phyloP scores from a whole-genome alignment of 208 protist species.

The Leptomonas pyrrhocoris region DNA sequence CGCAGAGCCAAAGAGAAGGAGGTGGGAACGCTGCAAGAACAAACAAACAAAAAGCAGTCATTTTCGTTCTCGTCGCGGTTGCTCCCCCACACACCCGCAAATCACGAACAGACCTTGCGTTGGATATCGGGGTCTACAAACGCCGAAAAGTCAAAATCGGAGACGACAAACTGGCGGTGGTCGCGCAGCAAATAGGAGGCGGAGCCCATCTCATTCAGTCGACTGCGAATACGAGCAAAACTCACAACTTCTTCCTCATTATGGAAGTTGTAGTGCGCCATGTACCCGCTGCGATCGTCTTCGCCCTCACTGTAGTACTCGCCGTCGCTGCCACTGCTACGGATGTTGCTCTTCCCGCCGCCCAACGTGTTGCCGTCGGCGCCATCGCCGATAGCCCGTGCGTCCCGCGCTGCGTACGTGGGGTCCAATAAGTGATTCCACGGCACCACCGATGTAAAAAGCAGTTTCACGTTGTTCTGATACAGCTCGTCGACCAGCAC shows the following conservation, averaged over 20 bases:
- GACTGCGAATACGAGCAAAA: constrained; percentile 74
- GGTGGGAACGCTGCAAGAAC: no score
- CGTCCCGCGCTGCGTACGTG: constrained; percentile 6
- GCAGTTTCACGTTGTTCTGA: constrained; percentile 88
- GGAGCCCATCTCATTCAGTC: constrained; percentile 82
- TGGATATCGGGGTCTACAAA: constrained; percentile 37
- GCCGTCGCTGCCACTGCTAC: neutral
- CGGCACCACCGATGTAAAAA: constrained; percentile 76
- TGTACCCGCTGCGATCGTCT: constrained; percentile 80
- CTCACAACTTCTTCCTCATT: constrained; percentile 84
- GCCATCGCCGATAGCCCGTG: constrained; percentile 5
- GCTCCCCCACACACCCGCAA: neutral
- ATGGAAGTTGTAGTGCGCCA: constrained; percentile 58
- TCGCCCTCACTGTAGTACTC: constrained; percentile 79
- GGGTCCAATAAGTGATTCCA: constrained; percentile 66
- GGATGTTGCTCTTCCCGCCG: neutral
- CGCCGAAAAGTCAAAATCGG: constrained; percentile 68
- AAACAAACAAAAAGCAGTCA: no score
- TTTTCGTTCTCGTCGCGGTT: neutral
- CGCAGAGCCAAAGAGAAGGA: no score
- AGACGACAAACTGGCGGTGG: constrained; percentile 68
- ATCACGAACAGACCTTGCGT: constrained; percentile 17
- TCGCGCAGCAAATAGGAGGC: constrained; percentile 69
- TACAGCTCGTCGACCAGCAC: constrained; percentile 90
- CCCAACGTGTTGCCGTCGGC: neutral